phyloP scores from a whole-genome alignment of 805 yeast species.

The Saturnispora quitensis region DNA sequence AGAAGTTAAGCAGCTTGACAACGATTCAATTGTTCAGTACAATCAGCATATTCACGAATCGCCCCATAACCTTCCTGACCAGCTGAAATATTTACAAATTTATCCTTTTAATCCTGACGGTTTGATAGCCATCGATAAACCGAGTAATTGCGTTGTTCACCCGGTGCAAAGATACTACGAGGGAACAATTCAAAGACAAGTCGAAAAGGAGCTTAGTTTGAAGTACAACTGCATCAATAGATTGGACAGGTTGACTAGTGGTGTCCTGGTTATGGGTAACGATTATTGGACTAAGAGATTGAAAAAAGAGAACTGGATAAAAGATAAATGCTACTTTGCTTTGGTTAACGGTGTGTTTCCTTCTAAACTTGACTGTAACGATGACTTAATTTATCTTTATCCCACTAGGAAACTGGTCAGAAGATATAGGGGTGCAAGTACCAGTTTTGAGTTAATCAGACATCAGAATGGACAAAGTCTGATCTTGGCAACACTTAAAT shows the following conservation, averaged over 20 bases:
- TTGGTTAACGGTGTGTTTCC: constrained; percentile 34
- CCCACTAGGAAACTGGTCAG: constrained; percentile 17
- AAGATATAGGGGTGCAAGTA: constrained; percentile 15
- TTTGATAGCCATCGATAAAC: constrained; percentile 36
- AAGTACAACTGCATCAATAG: constrained; percentile 34
- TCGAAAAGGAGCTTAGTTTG: constrained; percentile 24
- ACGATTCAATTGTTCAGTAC: constrained; percentile 5
- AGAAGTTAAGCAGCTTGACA: not conserved
- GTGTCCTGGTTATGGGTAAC: constrained; percentile 37
- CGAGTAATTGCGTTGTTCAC: constrained; percentile 44
- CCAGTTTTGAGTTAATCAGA: constrained; percentile 14
- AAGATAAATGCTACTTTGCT: constrained; percentile 35
- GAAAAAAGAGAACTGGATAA: constrained; percentile 15
- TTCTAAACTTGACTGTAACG: constrained; percentile 21
- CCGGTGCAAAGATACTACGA: constrained; percentile 37
- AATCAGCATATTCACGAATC: constrained; percentile 12
- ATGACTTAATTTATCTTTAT: constrained; percentile 29
- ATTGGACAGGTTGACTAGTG: constrained; percentile 44
- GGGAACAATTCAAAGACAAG: constrained; percentile 37
- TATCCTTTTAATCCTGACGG: not conserved
- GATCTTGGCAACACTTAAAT: constrained; percentile 35
- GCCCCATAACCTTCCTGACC: constrained; percentile 2
- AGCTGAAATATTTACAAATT: not conserved
- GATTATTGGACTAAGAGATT: constrained; percentile 23
- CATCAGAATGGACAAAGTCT: constrained; percentile 30